Base-by-base conservation (phyloP, 176 grass and related monocot species). In the Tillandsia fasciculata region DNA sequence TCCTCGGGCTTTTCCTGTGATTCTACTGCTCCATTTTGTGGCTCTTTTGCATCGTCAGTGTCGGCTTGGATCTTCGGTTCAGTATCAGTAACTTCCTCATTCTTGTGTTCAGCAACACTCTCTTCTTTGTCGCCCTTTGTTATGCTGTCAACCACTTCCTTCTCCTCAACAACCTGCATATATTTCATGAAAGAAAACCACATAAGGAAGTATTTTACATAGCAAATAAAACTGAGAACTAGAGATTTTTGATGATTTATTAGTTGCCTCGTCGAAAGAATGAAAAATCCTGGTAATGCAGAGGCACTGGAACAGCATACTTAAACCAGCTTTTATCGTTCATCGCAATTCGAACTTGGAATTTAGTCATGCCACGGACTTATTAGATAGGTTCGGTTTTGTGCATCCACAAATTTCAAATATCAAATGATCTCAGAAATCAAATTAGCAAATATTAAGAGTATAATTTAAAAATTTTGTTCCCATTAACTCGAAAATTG, bases 141-240 rank as follows among this genome's bases (percentile, higher is more conserved):
- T 51, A 9, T 51, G 17, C 15, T 33, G 33, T 68, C 7, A 6
- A 67, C 15, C 29, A 17, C 65, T 67, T 56, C 12, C 24, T 28
- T 71, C 12, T 71, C 68, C 68, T 71, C 51, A 11, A 57, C 69
- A 71, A 2, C 26, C 69, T 71, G 69, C 24, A 27, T 10, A 24
- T 10, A 56, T 57, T 54, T 14, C 24, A 71, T 27, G 54, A 71
- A 12, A 53, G 8, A 18, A 15, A 47, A 13, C 65, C 26, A 49
- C 3, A 67, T 17, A 67, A 67, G n/a, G 65, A 49, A 17, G 8
- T 42, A 42, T 42, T 42, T 42, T 7, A 8, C 33, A 42, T 42
- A 6, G 33, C 33, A 24, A 24, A 24, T 24, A 24, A 24, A 24
- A 24, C 24, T 24, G 24, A 24, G 24, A 24, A 24, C 24, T 24